phyloP scores from a whole-genome alignment of 2,329 filamentous ascomycete species.

The Colletotrichum eleusines region DNA sequence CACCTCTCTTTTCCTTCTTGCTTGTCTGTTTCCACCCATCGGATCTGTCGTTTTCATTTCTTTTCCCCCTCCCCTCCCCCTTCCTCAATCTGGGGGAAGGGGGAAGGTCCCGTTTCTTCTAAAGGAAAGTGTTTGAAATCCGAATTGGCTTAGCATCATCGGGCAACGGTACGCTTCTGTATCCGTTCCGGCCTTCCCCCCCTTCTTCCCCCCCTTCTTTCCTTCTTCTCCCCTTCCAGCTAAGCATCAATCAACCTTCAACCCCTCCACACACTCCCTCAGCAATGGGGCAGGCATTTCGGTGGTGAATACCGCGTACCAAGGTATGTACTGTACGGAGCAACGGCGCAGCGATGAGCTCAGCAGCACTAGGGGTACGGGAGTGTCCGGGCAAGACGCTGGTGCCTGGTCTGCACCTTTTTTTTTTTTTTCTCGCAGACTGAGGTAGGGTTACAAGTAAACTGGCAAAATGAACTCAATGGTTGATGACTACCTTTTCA shows the following conservation, averaged over 20 bases:
- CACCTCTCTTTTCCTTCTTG: neutral
- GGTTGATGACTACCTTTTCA: conserved; percentile 4
- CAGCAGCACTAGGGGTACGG: neutral
- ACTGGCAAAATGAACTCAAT: conserved; percentile 20
- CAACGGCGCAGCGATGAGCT: conserved; percentile 1
- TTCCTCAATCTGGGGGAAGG: neutral
- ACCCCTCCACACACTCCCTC: neutral
- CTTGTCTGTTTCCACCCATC: neutral
- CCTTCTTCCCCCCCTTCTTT: too few species aligned
- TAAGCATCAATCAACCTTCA: neutral
- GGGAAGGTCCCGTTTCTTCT: neutral
- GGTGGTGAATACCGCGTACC: neutral
- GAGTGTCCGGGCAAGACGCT: neutral
- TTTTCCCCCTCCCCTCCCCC: neutral
- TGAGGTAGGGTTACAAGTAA: too few species aligned
- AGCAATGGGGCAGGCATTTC: neutral
- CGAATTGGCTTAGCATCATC: neutral
- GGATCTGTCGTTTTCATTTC: neutral
- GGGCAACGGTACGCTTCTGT: neutral
- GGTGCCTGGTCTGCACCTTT: conserved; percentile 19
- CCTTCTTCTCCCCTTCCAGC: neutral
- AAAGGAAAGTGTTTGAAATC: neutral
- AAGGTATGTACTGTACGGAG: neutral
- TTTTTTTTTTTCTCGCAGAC: too few species aligned
- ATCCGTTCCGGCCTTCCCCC: too few species aligned